phyloP scores from a whole-genome alignment of 2,329 filamentous ascomycete species.

The Colletotrichum chlorophyti region DNA sequence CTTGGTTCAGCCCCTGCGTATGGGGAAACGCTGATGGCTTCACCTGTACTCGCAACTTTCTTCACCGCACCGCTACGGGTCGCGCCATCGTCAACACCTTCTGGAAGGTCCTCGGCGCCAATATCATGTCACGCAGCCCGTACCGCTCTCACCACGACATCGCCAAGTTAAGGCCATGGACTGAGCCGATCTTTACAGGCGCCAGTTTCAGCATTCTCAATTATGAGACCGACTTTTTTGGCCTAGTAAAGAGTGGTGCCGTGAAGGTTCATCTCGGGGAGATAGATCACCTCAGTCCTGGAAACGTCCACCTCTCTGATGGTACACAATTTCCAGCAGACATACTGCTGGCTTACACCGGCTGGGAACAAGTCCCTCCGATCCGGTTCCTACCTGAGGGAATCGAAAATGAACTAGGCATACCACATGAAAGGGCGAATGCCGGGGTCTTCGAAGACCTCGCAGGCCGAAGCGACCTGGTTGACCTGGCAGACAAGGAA shows the following conservation, averaged over 20 bases:
- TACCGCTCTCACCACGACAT: constrained; percentile 61
- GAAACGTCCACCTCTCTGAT: constrained; percentile 57
- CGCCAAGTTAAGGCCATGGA: constrained; percentile 62
- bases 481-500: constrained; percentile 55
- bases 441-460: constrained; percentile 36
- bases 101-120: constrained; percentile 62
- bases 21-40: constrained; percentile 72
- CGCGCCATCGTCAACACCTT: constrained; percentile 61
- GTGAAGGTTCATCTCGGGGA: constrained; percentile 62
- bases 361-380: constrained; percentile 61
- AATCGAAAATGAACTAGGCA: constrained; percentile 53
- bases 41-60: constrained; percentile 56
- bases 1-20: constrained; percentile 77
- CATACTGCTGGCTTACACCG: constrained; percentile 61
- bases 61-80: constrained; percentile 64
- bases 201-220: constrained; percentile 66
- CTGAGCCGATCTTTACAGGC: constrained; percentile 58
- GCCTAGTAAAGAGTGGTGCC: constrained; percentile 56
- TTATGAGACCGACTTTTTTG: constrained; percentile 63
- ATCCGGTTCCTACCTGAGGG: constrained; percentile 59
- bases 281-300: constrained; percentile 50
- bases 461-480: constrained; percentile 42
- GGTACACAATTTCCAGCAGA: constrained; percentile 55
- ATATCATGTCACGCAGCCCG: constrained; percentile 59
- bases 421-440: constrained; percentile 46